These are phyloP conservation scores for Dioszegia hungarica DNA, from an alignment of 768 basidiomycete species.

Conservation along the genomic window DNA sequence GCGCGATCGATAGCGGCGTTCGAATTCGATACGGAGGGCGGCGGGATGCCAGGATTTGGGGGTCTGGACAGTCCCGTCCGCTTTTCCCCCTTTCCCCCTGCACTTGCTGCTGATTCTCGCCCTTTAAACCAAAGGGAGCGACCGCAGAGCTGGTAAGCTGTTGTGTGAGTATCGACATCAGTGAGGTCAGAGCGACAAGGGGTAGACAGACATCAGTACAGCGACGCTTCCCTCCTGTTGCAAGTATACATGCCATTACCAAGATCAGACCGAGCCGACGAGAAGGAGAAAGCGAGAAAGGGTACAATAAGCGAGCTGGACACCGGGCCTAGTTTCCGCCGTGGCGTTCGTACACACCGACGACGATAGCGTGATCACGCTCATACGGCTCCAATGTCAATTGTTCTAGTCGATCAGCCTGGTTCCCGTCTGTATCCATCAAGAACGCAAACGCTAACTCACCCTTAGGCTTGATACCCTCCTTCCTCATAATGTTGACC, in stretches of 20 bases:
- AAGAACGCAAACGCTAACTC: conserved; percentile 14
- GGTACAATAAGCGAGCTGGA: background rate
- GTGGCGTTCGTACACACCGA: conserved; percentile 48
- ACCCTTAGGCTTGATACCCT: conserved; percentile 81
- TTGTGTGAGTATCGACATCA: too few relatives aligned
- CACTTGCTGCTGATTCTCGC: too few relatives aligned
- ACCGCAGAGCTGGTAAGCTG: too few relatives aligned
- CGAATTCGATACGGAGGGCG: too few relatives aligned
- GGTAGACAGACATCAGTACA: background rate
- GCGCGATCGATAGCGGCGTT: too few relatives aligned
- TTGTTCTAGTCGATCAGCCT: conserved; percentile 55
- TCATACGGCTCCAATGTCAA: conserved; percentile 74
- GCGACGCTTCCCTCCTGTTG: background rate
- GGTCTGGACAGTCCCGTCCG: too few relatives aligned
- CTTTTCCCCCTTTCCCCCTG: too few relatives aligned
- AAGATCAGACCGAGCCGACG: background rate
- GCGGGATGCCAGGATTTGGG: too few relatives aligned
- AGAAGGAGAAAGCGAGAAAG: background rate
- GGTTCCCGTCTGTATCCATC: too few relatives aligned
- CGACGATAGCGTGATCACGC: conserved; percentile 49
- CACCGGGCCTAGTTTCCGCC: conserved; percentile 11
- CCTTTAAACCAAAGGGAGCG: too few relatives aligned
- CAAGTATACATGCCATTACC: background rate
- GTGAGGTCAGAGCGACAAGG: too few relatives aligned
- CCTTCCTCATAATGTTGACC: conserved; percentile 70